Base-by-base conservation (phyloP, 805 yeast species). In the Lipomyces orientalis region DNA sequence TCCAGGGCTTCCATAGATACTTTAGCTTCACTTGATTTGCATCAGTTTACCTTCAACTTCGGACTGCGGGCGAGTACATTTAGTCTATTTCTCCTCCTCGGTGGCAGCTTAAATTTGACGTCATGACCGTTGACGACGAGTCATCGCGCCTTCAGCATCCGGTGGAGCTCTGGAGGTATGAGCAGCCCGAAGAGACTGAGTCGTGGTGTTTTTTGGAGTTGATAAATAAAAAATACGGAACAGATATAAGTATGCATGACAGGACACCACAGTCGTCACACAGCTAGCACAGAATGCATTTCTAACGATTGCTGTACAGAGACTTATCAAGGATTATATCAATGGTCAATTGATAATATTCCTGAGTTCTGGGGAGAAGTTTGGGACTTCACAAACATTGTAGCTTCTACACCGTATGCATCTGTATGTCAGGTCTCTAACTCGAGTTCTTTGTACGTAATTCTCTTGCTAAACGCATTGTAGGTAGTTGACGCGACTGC, bases 351-450 rank as follows among this genome's bases (percentile, higher is more conserved):
- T 34, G 54, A 52, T 8, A 5, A 69, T 43, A 62, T 67, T 6
- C 12, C 66, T 2, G 33, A 52, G 33, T 71, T 72, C 58, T 72
- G 74, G 74, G 64, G 58, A 19, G 70, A 61, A 14, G 72, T 65
- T 7, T 72, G 74, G 74, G 35, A 37, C 19, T 72, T 69, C 60
- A 71, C 74, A 7, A n/a, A 49, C 49, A 62, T 71, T 33, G 62
- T 61, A 16, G 37, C 69, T 2, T 49, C 60, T 6, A n/a, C 49
- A 4, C 63, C 64, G 31, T 65, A 57, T 55, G 37, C 60, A 9
- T 31, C 51, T 8, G 72, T 52, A 33, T n/a, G 37, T 7, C 25
- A 52, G n/a, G 22, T 16, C 43, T 35, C 10, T 55, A 29, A 39
- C 39, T 14, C 12, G 16, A 7, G 22, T 29, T 1, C 25, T 46